Evolutionary conservation across 2,329 filamentous ascomycete genomes (phyloP), one percentile per base, ranked within the genome.

Genomic region (Fonsecaea pedrosoi): DNA sequence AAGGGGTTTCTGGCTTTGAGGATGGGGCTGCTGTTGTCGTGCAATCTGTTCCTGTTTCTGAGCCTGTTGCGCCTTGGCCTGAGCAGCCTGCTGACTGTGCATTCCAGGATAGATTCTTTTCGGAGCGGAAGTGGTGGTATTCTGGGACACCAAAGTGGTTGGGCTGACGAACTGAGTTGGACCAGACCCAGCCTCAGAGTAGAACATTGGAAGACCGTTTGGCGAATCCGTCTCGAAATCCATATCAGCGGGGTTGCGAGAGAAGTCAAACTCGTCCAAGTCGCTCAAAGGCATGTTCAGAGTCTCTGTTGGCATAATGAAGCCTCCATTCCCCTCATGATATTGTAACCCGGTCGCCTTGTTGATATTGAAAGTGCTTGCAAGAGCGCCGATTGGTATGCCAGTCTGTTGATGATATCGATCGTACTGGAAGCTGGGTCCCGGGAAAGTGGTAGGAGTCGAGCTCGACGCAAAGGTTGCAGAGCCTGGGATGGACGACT

Each of bases 401-500:
- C 94, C 93, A 3, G 95, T 97, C 82, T 97, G 94, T 78, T 99
- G 95, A 82, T 92, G 92, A 83, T 97, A 96, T 76, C 92, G 89
- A 75, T 93, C 92, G 83, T 98, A 98, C 80, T 96, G 92, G 82
- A 97, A 94, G 79, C 92, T 97, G 8, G 95, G 94, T 40, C 89
- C 92, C 56, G 88, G 89, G 75, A 94, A 87, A 21, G 85, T 81
- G 71, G 85, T 85, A 69, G 89, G 86, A 32, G 76, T 77, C 65
- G 79, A 78, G 68, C 74, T 75, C 48, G 73, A 78, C 21, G 76
- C 75, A 66, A 79, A 78, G 56, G 71, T 75, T n/a, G 80, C 76
- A 48, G 78, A 74, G 59, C 74, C 74, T 55, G 76, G 72, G 62
- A 80, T 72, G 35, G 79, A 76, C 6, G 78, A 77, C 66, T 79